A percentile compares a stretch with the other conserved stretches of the same genome.
Evolutionary conservation across 805 yeast species (phyloP).

Genomic region (Saturnispora ahearnii): DNA sequence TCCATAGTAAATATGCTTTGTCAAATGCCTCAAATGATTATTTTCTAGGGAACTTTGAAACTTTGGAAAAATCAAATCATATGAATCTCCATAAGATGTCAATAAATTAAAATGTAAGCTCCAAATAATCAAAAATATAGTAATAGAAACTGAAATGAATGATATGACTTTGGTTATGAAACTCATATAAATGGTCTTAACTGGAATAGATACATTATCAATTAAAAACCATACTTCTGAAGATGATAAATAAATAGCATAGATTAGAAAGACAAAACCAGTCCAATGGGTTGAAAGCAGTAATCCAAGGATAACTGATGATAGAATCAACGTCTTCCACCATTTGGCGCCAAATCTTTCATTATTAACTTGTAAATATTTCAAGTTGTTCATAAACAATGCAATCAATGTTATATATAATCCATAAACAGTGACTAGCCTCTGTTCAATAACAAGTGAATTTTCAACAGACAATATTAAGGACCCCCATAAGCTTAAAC

Average conservation of each 20-base stretch:
- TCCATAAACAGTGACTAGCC: conserved; percentile 40
- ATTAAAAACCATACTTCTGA: conserved; percentile 55
- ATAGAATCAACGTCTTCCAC: conserved; percentile 39
- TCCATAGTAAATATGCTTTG: conserved; percentile 67
- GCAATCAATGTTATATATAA: conserved; percentile 38
- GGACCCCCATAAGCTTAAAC: conserved; percentile 43
- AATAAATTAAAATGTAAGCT: conserved; percentile 45
- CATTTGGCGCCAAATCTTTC: conserved; percentile 41
- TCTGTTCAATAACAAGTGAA: conserved; percentile 52
- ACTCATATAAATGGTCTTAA: conserved; percentile 34
- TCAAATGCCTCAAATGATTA: conserved; percentile 31
- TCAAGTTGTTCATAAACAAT: conserved; percentile 31
- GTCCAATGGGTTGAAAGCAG: conserved; percentile 58
- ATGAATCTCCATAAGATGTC: conserved; percentile 47
- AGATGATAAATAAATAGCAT: conserved; percentile 7
- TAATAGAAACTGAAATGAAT: conserved; percentile 45
- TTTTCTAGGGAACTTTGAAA: conserved; percentile 53
- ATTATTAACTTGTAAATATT: conserved; percentile 20
- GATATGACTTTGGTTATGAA: conserved; percentile 29
- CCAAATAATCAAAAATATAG: conserved; percentile 50
- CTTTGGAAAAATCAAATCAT: conserved; percentile 53
- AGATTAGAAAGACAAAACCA: conserved; percentile 47
- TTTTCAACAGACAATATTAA: conserved; percentile 52
- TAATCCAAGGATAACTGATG: conserved; percentile 46
- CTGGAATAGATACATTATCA: conserved; percentile 54